These are phyloP conservation scores for Tolypocladium nubicola DNA, from an alignment of 2,329 filamentous ascomycete species.

Conservation along the genomic window DNA sequence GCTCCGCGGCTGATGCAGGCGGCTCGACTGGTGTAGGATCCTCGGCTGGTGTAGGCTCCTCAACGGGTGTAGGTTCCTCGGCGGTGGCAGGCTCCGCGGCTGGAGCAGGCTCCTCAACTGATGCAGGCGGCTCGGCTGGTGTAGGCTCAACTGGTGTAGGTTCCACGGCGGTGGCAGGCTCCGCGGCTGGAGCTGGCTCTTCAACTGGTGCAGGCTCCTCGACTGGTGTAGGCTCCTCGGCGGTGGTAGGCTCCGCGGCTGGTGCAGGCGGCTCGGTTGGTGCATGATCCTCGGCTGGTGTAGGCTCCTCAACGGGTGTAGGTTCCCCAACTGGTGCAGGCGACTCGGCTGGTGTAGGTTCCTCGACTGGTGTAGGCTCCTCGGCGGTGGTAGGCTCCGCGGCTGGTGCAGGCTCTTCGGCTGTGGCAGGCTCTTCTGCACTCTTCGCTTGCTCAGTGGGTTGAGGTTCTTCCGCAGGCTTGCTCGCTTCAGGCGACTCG, in stretches of 20 bases:
- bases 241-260: neutral
- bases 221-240: neutral
- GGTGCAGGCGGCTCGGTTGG: neutral
- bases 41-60: neutral
- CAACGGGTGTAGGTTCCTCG: neutral
- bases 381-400: neutral
- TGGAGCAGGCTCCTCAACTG: neutral
- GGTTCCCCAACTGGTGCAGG: neutral
- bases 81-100: neutral
- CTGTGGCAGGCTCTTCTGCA: neutral
- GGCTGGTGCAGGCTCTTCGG: neutral
- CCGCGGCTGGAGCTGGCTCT: neutral
- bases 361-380: neutral
- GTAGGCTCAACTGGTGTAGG: neutral
- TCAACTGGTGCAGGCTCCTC: neutral
- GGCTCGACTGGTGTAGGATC: neutral
- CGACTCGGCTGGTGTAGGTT: neutral
- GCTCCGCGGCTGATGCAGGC: neutral
- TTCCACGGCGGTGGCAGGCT: neutral
- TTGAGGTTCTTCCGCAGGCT: neutral
- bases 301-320: neutral
- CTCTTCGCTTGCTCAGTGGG: neutral
- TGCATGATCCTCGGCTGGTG: neutral
- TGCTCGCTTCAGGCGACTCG: neutral
- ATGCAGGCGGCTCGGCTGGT: neutral